These are phyloP conservation scores for Coemansia sp. DNA, from an alignment of 192 early-diverging fungal genomes.

Conservation along the genomic window DNA sequence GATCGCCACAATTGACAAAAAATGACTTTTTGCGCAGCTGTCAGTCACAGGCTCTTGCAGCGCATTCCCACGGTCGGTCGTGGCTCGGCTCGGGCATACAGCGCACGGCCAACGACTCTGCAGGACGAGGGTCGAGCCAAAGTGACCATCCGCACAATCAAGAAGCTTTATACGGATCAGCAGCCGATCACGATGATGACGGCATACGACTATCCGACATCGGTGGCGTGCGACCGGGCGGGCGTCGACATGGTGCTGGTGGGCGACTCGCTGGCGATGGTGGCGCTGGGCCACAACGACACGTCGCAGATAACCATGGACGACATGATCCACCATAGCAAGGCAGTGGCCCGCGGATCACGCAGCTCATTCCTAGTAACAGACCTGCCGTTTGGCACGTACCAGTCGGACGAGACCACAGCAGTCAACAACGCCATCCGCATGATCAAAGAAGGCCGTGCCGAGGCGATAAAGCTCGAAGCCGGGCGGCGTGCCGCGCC, in stretches of 20 bases:
- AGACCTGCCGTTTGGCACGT: conserved; percentile 93
- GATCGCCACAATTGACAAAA: conserved; percentile 16
- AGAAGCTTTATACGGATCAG: conserved; percentile 65
- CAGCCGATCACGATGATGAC: conserved; percentile 93
- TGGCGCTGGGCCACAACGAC: conserved; percentile 83
- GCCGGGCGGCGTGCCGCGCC: conserved; percentile 83
- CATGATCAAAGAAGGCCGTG: conserved; percentile 84
- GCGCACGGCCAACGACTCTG: conserved; percentile 28
- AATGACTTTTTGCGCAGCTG: conserved; percentile 1
- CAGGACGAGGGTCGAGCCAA: conserved; percentile 59
- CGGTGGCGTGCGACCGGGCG: conserved; percentile 75
- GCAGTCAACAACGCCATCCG: conserved; percentile 81
- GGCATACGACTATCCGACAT: conserved; percentile 94
- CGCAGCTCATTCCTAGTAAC: conserved; percentile 77
- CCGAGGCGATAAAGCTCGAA: conserved; percentile 96
- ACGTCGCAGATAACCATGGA: conserved; percentile 87
- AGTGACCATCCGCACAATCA: conserved; percentile 82
- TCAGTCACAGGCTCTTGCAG: conserved; percentile 1
- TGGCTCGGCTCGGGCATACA: conserved; percentile 30
- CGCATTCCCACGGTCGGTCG: not conserved
- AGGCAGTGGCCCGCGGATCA: conserved; percentile 80
- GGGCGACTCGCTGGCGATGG: conserved; percentile 97
- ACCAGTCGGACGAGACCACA: conserved; percentile 71
- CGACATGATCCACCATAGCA: conserved; percentile 95
- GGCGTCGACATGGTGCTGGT: conserved; percentile 89